A percentile compares a stretch with the other conserved stretches of the same genome.
These are phyloP conservation scores for Pythium vanterpoolii DNA, from an alignment of 352 stramenopile species.

Conservation along the genomic window DNA sequence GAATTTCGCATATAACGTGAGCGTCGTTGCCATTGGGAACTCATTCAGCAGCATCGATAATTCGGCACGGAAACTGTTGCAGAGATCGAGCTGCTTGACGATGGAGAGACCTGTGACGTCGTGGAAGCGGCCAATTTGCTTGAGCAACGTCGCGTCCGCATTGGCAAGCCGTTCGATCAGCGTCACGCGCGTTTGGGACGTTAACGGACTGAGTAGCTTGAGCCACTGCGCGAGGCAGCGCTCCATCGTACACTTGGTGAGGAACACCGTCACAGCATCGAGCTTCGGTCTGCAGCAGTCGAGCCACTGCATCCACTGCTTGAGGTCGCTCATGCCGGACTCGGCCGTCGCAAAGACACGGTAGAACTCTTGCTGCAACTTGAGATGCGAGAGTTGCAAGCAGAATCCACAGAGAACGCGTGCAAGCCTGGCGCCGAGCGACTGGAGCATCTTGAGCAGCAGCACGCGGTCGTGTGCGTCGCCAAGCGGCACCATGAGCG, in stretches of 20 bases:
- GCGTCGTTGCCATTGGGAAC: conserved; percentile 49
- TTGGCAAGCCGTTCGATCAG: conserved; percentile 29
- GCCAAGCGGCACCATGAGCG: conserved; percentile 43
- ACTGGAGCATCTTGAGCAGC: conserved; percentile 55
- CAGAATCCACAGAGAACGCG: conserved; percentile 41
- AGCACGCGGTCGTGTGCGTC: conserved; percentile 38
- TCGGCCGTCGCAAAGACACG: conserved; percentile 41
- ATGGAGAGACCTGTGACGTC: conserved; percentile 40
- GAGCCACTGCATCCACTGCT: conserved; percentile 54
- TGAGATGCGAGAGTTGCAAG: conserved; percentile 31
- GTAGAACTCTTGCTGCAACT: conserved; percentile 54
- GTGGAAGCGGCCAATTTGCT: conserved; percentile 55
- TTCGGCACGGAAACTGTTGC: conserved; percentile 24
- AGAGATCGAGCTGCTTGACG: conserved; percentile 39
- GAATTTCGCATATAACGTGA: conserved; percentile 53
- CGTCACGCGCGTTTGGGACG: conserved; percentile 24
- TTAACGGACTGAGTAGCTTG: conserved; percentile 33
- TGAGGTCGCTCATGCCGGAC: conserved; percentile 27
- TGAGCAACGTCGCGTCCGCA: conserved; percentile 32
- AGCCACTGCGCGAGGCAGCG: conserved; percentile 48
- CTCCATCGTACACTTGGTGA: conserved; percentile 41
- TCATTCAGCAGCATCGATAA: conserved; percentile 39
- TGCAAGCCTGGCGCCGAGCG: conserved; percentile 31
- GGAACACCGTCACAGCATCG: conserved; percentile 32
- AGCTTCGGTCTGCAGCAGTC: conserved; percentile 13